Conservation (phyloP, 73 alveolate genomes). For the Uronychia setigera region DNA sequence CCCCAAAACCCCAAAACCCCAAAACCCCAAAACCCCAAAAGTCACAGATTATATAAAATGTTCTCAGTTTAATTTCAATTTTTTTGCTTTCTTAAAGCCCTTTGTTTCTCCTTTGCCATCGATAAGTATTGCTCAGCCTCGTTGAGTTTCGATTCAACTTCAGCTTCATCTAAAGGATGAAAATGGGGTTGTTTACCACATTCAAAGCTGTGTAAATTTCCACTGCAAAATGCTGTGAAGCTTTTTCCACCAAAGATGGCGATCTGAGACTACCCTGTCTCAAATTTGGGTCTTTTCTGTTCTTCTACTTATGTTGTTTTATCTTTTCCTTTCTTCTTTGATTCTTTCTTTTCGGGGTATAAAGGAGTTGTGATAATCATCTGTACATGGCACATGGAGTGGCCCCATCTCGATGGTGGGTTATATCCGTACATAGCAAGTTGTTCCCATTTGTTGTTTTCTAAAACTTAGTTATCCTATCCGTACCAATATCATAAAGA, state of each 20-base stretch:
- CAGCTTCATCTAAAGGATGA: background rate
- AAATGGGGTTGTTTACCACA: background rate
- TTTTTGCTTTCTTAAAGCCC: no score
- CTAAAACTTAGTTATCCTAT: background rate
- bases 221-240: background rate
- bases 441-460: slow-evolving; percentile 18
- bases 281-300: background rate
- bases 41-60: no score
- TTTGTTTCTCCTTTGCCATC: no score
- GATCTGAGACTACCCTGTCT: background rate
- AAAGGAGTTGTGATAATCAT: background rate
- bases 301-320: background rate
- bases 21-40: no score
- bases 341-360: background rate
- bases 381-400: background rate
- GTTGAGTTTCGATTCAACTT: no score
- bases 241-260: background rate
- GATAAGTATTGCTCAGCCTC: no score
- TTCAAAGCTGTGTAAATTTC: background rate
- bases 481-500: slow-evolving; percentile 10
- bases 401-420: slow-evolving; percentile 36
- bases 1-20: no score
- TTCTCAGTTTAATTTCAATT: no score
- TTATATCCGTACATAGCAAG: slow-evolving; percentile 29
- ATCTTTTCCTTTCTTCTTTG: background rate